Base-by-base conservation (phyloP, 805 yeast genomes). In the Saturnispora saitoi region DNA sequence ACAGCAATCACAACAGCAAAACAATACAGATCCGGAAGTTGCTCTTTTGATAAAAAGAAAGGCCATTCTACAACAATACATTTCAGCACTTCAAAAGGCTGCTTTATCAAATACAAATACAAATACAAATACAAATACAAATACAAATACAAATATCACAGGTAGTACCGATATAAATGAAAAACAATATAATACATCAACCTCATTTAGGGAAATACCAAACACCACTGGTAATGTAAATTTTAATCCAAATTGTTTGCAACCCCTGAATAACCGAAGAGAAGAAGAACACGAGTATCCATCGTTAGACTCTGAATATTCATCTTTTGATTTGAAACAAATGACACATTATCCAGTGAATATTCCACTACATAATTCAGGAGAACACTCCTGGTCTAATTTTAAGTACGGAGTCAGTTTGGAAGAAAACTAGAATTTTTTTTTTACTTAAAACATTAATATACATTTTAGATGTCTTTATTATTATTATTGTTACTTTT, bases 1-100 rank as follows among this genome's bases (percentile, higher is more conserved):
- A n/a, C 32, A 31, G 11, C 32, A 31, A n/a, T 14, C 6, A 22
- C 41, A 20, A 20, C 41, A 41, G 8, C 26, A 15, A 17, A 34
- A 28, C 29, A 15, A 15, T 17, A 37, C 12, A 17, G 42, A 44
- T 19, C 42, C 47, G 1, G 48, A 45, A 12, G 39, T 45, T 12
- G 43, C 40, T 15, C 30, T 38, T 1, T 31, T 45, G n/a, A 20
- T 45, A 4, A 30, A 38, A 20, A 37, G 48, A 17, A 45, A 45
- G 20, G 12, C 39, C 8, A 15, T 38, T 4, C 10, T 45, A 10
- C 42, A 45, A 30, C 48, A 45, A 30, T 38, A 38, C 17, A 45
- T 45, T 15, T 17, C 24, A 22, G 40, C 48, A 3, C 31, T 45
- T n/a, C 48, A 45, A 38, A 37, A 17, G 7, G 48, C 48, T 22